Evolutionary conservation across 441 rosid species (phyloP), one percentile per base, ranked within the genome.

Genomic region (Populus tomentosa): DNA sequence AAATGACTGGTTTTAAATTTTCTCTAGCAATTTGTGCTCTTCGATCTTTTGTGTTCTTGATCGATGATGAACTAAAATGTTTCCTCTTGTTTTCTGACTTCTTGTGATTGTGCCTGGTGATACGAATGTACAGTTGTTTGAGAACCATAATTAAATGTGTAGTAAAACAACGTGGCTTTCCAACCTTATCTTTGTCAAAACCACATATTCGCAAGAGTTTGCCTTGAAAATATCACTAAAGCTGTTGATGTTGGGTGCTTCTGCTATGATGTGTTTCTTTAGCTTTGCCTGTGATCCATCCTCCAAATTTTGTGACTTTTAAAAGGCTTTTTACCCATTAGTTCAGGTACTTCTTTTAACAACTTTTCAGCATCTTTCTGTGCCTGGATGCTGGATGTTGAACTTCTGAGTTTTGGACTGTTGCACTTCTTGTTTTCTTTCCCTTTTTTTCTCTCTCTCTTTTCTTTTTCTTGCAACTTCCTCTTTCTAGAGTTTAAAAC

Each of bases 371-470:
- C 76, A 80, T 80, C 79, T 82, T 83, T 78, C 79, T 78, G 83
- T 68, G 74, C 78, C 79, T 79, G 77, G 83, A 73, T 82, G 84
- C 78, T 80, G 85, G 83, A 83, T 86, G 88, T 84, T 87, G 75
- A 87, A 85, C 79, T 83, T 85, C 73, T 76, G 79, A 75, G 78
- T 76, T 85, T 50, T 85, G 88, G 93, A 87, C 85, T 75, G 78
- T 82, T 84, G 80, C 77, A n/a, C 82, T 81, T 76, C 82, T 78
- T 79, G 80, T 65, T 78, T 68, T 69, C 67, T 56, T 53, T 33
- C 6, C 59, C 59, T 75, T 42, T 62, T 64, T 30, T 42, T 20
- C 40, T 74, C 18, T 80, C 40, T 33, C 23, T 26, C 69, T 24
- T 16, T 42, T 1, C 14, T 42, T 10, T 24, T 38, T 69, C 59